Conservation (phyloP, 2,329 filamentous ascomycete species). For the Botrytis hyacinthi region DNA sequence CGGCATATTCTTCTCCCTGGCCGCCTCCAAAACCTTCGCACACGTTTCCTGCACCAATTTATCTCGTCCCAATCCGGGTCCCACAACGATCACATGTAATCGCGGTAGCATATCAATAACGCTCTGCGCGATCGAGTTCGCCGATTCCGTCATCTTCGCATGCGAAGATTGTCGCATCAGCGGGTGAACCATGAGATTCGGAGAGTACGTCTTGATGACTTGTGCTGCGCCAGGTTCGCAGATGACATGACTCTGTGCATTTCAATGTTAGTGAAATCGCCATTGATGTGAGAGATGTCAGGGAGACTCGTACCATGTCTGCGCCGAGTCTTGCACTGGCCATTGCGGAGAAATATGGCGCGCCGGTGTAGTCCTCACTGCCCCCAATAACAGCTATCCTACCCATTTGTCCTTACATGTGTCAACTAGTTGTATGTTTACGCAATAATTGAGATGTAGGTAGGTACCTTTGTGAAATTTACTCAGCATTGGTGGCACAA, state of each 20-base stretch:
- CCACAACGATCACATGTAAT: conserved; percentile 88
- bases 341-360: conserved; percentile 97
- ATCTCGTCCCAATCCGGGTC: conserved; percentile 88
- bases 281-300: neutral
- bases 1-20: conserved; percentile 67
- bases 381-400: conserved; percentile 92
- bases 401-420: conserved; percentile 75
- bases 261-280: conserved; percentile 7
- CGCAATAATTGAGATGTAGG: neutral
- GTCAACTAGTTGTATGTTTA: conserved; percentile 18
- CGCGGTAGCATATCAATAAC: conserved; percentile 81
- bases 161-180: conserved; percentile 77
- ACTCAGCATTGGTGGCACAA: conserved; percentile 92
- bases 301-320: conserved; percentile 67
- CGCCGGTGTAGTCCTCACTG: conserved; percentile 93
- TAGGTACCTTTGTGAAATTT: conserved; percentile 89
- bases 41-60: conserved; percentile 86
- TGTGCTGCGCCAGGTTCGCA: conserved; percentile 84
- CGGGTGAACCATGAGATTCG: conserved; percentile 97
- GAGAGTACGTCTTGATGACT: conserved; percentile 97
- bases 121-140: conserved; percentile 59
- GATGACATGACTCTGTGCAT: conserved; percentile 77
- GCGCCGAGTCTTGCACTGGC: conserved; percentile 87
- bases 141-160: conserved; percentile 52
- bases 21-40: conserved; percentile 73